These are phyloP conservation scores for Priceomyces medius DNA, from an alignment of 805 yeast species.

Conservation along the genomic window DNA sequence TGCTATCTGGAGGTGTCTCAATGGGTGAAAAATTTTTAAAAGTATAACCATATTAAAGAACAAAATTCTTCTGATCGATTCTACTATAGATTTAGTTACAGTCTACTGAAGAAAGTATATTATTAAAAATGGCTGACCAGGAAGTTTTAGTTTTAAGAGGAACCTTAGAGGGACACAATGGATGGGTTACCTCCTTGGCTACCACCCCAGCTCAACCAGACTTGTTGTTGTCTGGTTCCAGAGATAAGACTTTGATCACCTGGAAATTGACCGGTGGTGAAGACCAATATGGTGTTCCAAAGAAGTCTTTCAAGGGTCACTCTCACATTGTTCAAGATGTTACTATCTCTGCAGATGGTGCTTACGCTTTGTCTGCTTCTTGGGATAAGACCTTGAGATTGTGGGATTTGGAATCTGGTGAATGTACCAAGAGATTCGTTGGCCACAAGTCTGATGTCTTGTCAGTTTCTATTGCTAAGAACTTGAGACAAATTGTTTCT, in stretches of 20 bases:
- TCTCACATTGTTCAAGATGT: constrained; percentile 98
- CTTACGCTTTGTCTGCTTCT: constrained; percentile 96
- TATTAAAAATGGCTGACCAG: constrained; percentile 63
- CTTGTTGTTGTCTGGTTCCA: constrained; percentile 94
- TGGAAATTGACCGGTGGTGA: constrained; percentile 97
- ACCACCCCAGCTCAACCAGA: constrained; percentile 98
- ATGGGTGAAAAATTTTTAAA: constrained; percentile 9
- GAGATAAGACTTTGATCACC: constrained; percentile 97
- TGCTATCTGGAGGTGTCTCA: background rate
- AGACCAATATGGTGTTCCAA: constrained; percentile 93
- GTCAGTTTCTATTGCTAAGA: constrained; percentile 93
- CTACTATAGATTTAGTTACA: background rate
- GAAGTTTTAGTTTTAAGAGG: constrained; percentile 99
- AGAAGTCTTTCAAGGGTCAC: constrained; percentile 97
- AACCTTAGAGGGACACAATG: constrained; percentile 85
- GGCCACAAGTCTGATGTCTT: constrained; percentile 98
- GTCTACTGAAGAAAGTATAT: background rate
- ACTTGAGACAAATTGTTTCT: constrained; percentile 97
- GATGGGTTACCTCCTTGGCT: constrained; percentile 98
- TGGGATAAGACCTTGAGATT: constrained; percentile 99
- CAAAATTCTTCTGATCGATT: background rate
- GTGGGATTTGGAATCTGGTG: constrained; percentile 96
- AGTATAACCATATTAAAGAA: constrained; percentile 6
- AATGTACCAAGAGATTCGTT: constrained; percentile 88
- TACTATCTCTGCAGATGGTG: constrained; percentile 96